Percentiles rank a stretch among this genome's conserved stretches.
phyloP scores from a whole-genome alignment of 148 eudicot species.

The Cornus controversa region DNA sequence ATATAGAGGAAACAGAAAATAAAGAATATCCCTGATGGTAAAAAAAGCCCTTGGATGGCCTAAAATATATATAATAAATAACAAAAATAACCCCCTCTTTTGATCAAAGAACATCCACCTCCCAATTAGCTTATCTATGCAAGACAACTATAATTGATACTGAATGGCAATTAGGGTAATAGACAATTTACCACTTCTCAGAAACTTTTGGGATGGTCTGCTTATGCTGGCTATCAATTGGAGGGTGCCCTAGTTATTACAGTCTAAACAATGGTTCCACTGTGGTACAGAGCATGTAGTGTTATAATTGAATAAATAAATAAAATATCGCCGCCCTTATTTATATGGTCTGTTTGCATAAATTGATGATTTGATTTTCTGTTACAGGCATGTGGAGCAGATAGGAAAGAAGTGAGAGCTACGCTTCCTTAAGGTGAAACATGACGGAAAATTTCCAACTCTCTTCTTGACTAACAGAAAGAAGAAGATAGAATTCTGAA shows the following conservation, averaged over 20 bases:
- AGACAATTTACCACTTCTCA: no score
- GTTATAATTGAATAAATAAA: background rate
- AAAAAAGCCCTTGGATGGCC: no score
- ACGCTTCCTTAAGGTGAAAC: conserved; percentile 53
- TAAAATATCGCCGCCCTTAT: no score
- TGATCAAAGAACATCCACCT: no score
- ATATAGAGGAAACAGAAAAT: no score
- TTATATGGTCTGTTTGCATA: background rate
- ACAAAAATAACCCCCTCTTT: no score
- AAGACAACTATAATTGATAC: no score
- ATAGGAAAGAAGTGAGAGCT: conserved; percentile 77
- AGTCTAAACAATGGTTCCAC: background rate
- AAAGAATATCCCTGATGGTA: no score
- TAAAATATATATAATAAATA: no score
- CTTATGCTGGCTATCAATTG: background rate
- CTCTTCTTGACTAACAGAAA: background rate
- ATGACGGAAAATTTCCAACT: no score
- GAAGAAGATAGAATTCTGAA: background rate
- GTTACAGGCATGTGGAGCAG: conserved; percentile 85
- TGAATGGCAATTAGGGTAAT: no score
- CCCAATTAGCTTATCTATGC: no score
- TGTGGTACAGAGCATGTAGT: background rate
- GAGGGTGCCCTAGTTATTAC: background rate
- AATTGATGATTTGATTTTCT: background rate
- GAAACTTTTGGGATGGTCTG: background rate